These are phyloP conservation scores for Trichophyton mentagrophytes DNA, from an alignment of 2,329 filamentous ascomycete species.

Conservation along the genomic window DNA sequence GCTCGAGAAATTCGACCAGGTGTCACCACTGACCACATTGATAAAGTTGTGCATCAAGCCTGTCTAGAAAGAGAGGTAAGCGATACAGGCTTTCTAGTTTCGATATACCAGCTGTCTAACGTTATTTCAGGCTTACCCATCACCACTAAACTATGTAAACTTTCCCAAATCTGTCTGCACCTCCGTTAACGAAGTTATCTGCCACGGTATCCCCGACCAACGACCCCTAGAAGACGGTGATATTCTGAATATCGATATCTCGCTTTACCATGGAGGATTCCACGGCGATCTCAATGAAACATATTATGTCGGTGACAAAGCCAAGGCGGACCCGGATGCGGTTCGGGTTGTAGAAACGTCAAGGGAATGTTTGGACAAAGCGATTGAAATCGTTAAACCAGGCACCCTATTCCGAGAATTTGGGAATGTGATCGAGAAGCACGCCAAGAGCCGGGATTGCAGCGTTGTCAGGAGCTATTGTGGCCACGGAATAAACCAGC, in stretches of 20 bases:
- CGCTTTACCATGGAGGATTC: constrained; percentile 85
- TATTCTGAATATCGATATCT: constrained; percentile 94
- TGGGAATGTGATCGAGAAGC: constrained; percentile 89
- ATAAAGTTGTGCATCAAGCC: constrained; percentile 88
- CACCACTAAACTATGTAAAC: constrained; percentile 84
- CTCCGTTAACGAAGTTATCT: constrained; percentile 93
- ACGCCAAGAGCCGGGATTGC: constrained; percentile 73
- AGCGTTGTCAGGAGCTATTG: constrained; percentile 93
- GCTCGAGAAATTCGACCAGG: constrained; percentile 75
- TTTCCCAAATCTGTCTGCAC: constrained; percentile 98
- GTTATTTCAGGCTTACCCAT: constrained; percentile 65
- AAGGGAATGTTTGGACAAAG: constrained; percentile 76
- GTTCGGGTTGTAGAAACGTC: constrained; percentile 85
- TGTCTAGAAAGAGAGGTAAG: constrained; percentile 83
- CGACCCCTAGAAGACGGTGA: constrained; percentile 79
- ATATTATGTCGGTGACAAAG: constrained; percentile 89
- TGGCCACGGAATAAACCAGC: constrained; percentile 83
- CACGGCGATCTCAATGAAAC: constrained; percentile 97
- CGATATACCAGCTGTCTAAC: constrained; percentile 10
- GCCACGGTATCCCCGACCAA: constrained; percentile 93
- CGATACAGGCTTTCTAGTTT: constrained; percentile 7
- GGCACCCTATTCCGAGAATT: constrained; percentile 87
- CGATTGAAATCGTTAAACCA: constrained; percentile 85
- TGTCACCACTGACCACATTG: constrained; percentile 88
- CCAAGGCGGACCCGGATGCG: constrained; percentile 68